A percentile compares a stretch with the other conserved stretches of the same genome.
phyloP scores from a whole-genome alignment of 208 protist genomes.

The Crithidia bombi region DNA sequence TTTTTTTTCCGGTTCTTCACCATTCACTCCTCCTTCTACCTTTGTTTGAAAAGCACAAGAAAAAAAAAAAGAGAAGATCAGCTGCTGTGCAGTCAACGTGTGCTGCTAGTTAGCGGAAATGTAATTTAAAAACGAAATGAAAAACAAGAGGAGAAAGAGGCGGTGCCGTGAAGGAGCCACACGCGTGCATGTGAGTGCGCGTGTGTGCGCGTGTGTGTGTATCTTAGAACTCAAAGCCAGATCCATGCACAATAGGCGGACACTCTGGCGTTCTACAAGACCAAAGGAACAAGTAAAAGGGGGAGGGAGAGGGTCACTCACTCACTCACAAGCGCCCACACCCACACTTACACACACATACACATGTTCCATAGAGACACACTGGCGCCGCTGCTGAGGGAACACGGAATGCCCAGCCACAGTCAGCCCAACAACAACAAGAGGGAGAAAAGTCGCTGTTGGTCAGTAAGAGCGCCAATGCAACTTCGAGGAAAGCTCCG shows the following conservation, averaged over 20 bases:
- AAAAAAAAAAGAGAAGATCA: background rate
- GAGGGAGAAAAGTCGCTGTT: background rate
- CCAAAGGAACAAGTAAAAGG: too few relatives aligned
- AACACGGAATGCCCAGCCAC: too few relatives aligned
- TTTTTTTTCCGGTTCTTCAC: too few relatives aligned
- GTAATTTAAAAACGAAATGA: background rate
- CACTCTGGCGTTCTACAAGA: too few relatives aligned
- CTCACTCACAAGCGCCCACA: background rate
- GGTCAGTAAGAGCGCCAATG: background rate
- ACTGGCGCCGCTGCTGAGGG: too few relatives aligned
- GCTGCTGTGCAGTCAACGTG: slow-evolving; percentile 14
- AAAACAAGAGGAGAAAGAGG: slow-evolving; percentile 3
- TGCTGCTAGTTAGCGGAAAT: slow-evolving; percentile 3
- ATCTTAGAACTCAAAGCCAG: too few relatives aligned
- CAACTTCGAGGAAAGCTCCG: too few relatives aligned
- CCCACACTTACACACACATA: background rate
- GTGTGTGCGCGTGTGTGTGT: too few relatives aligned
- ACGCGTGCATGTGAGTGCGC: background rate
- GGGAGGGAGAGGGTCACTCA: too few relatives aligned
- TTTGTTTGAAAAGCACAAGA: background rate
- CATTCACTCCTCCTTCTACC: too few relatives aligned
- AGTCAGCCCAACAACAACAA: background rate
- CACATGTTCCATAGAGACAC: too few relatives aligned
- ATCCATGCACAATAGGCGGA: background rate
- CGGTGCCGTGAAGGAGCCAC: background rate